Evolutionary conservation across 2,329 filamentous ascomycete species (phyloP).

Genomic region (Lomentospora prolificans): DNA sequence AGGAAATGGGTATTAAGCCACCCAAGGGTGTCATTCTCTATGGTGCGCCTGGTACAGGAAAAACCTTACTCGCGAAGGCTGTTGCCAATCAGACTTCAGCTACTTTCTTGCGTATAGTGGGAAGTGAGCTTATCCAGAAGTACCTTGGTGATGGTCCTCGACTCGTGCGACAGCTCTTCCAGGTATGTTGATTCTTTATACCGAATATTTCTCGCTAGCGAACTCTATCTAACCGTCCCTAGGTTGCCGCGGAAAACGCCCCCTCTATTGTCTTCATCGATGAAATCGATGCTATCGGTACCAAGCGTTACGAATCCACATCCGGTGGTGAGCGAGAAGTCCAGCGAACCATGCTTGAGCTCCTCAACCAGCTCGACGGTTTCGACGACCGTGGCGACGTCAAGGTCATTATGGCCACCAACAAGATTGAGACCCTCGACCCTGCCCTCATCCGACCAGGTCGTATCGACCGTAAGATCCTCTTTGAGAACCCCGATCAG

Average conservation of each 20-base stretch:
- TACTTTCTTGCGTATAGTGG: constrained; percentile 94
- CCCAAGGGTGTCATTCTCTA: constrained; percentile 99
- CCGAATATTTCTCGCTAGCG: not conserved
- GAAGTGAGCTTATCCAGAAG: constrained; percentile 95
- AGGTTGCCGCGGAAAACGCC: constrained; percentile 89
- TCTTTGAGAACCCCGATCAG: constrained; percentile 61
- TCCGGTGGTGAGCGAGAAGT: constrained; percentile 96
- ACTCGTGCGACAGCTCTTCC: constrained; percentile 91
- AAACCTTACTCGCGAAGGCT: constrained; percentile 90
- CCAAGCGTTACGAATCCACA: constrained; percentile 95
- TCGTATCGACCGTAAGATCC: constrained; percentile 96
- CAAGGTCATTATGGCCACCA: constrained; percentile 99
- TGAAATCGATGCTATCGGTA: constrained; percentile 97
- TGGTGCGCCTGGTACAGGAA: constrained; percentile 92
- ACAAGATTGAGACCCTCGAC: constrained; percentile 98
- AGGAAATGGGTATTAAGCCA: constrained; percentile 99
- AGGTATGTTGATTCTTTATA: constrained; percentile 35
- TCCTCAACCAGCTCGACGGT: constrained; percentile 95
- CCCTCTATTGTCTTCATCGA: constrained; percentile 98
- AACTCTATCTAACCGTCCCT: not conserved
- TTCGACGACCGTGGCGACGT: constrained; percentile 98
- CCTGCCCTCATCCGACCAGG: constrained; percentile 92
- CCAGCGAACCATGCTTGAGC: constrained; percentile 95
- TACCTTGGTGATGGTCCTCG: constrained; percentile 94
- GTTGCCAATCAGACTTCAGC: constrained; percentile 99